phyloP scores from a whole-genome alignment of 2,329 filamentous ascomycete genomes.

The Dendrostoma leiphaemia region DNA sequence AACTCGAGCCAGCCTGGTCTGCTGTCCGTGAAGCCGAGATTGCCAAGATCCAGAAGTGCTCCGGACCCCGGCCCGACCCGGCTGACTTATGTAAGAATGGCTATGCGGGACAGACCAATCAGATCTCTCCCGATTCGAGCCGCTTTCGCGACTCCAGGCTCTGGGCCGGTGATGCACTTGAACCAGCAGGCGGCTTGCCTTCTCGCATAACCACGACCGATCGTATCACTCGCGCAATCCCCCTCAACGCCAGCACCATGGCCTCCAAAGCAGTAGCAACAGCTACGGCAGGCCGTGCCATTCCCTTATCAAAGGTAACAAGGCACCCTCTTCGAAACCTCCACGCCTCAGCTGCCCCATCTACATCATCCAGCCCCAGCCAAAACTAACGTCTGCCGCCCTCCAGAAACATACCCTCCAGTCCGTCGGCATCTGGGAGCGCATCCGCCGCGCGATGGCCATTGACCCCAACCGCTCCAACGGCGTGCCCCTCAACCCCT shows the following conservation, averaged over 20 bases:
- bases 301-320: conserved; percentile 59
- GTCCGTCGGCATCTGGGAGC: conserved; percentile 84
- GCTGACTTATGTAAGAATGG: too few relatives aligned
- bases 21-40: too few relatives aligned
- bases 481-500: conserved; percentile 88
- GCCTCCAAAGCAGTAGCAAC: conserved; percentile 60
- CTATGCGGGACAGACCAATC: conserved; percentile 5
- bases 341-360: too few relatives aligned
- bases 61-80: too few relatives aligned
- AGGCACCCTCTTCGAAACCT: conserved; percentile 18
- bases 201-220: conserved; percentile 17
- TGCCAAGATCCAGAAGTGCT: too few relatives aligned
- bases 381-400: conserved; percentile 20
- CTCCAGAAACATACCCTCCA: conserved; percentile 92
- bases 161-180: conserved; percentile 4
- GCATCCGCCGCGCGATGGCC: conserved; percentile 72
- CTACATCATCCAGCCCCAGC: too few relatives aligned
- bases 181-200: conserved; percentile 9
- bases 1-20: too few relatives aligned
- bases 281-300: conserved; percentile 50
- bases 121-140: conserved; percentile 7
- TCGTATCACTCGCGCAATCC: too few relatives aligned
- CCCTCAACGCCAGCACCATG: conserved; percentile 44
- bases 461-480: conserved; percentile 87
- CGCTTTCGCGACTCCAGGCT: neutral